phyloP scores from a whole-genome alignment of 2,329 filamentous ascomycete species.

The Davidsoniella virescens region DNA sequence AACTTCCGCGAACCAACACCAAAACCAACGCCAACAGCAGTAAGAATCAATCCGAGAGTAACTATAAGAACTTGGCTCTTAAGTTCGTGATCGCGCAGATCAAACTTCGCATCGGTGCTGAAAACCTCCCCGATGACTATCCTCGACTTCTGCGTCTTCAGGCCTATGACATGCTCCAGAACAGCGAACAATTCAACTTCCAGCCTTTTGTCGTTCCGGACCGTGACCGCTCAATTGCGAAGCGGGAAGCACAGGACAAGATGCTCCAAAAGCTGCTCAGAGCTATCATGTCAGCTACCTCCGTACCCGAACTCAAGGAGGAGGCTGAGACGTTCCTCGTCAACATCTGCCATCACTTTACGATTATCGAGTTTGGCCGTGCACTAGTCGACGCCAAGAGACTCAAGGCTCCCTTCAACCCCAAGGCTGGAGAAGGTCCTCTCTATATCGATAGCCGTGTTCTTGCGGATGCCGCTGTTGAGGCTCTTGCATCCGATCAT shows the following conservation, averaged over 20 bases:
- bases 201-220: constrained; percentile 60
- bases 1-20: constrained; percentile 44
- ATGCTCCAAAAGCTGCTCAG: constrained; percentile 77
- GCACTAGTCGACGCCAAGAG: constrained; percentile 71
- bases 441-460: constrained; percentile 75
- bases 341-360: constrained; percentile 78
- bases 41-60: constrained; percentile 48
- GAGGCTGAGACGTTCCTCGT: constrained; percentile 61
- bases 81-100: constrained; percentile 75
- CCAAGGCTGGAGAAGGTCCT: constrained; percentile 70
- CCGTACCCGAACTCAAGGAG: constrained; percentile 61
- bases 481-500: constrained; percentile 77
- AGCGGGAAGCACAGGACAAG: constrained; percentile 71
- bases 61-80: constrained; percentile 88
- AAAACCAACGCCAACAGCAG: constrained; percentile 23
- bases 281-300: constrained; percentile 71
- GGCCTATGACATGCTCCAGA: constrained; percentile 65
- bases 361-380: constrained; percentile 73
- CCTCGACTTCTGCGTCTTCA: constrained; percentile 71
- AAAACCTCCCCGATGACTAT: constrained; percentile 79
- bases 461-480: constrained; percentile 76
- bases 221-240: constrained; percentile 65
- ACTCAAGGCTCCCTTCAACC: constrained; percentile 62
- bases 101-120: constrained; percentile 77
- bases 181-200: constrained; percentile 55